These are phyloP conservation scores for Cytospora mali DNA, from an alignment of 2,329 filamentous ascomycete genomes.

Conservation along the genomic window DNA sequence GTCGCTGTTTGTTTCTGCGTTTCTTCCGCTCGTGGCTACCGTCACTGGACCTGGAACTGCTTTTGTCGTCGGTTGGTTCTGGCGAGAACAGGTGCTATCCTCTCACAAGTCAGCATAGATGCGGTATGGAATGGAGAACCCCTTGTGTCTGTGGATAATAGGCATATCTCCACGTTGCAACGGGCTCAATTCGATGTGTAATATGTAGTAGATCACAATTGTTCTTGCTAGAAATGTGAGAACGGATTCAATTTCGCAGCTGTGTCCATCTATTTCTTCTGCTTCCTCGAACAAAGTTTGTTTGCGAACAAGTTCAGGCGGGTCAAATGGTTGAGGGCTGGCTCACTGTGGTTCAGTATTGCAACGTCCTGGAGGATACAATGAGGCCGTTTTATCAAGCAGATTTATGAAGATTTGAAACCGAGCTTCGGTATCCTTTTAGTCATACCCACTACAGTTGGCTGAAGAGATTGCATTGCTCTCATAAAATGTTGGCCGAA, in stretches of 20 bases:
- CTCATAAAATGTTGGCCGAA: not conserved
- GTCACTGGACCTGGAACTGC: conserved; percentile 1
- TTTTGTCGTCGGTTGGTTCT: not conserved
- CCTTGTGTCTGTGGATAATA: not conserved
- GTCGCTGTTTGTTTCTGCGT: not conserved
- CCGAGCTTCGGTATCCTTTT: not conserved
- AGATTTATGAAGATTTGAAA: not conserved
- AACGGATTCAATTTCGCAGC: not conserved
- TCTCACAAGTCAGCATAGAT: not conserved
- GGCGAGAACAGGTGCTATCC: not conserved
- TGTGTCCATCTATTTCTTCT: too few species aligned
- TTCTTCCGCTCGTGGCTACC: not conserved
- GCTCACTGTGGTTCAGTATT: not conserved
- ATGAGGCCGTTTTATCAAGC: not conserved
- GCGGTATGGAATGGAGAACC: not conserved
- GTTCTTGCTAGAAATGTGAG: not conserved
- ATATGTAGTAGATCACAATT: not conserved
- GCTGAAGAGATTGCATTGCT: too few species aligned
- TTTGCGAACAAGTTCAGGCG: not conserved
- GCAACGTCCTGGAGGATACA: not conserved
- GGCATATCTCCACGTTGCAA: not conserved
- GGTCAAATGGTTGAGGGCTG: not conserved
- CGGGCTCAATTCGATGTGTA: not conserved
- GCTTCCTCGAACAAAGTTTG: too few species aligned
- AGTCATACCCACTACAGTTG: not conserved